A percentile compares a stretch with the other conserved stretches of the same genome.
Conservation (phyloP, 2,329 filamentous ascomycete species). For the Diaporthe capsici region DNA sequence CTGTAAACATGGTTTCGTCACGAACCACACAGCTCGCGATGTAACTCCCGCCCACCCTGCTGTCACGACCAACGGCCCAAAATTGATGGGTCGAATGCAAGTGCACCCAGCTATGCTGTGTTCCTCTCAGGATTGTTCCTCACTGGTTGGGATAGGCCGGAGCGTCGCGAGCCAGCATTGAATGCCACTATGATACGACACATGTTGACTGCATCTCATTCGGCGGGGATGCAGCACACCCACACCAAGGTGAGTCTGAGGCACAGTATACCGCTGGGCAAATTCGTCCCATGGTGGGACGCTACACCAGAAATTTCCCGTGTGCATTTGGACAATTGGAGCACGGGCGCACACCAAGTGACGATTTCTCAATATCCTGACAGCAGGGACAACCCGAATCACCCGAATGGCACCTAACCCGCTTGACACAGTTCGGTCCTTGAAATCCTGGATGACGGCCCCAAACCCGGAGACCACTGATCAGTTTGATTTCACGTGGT, state of each 20-base stretch:
- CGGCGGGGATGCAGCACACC: constrained; percentile 12
- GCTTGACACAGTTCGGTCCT: neutral
- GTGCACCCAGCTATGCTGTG: constrained; percentile 25
- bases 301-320: neutral
- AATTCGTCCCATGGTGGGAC: neutral
- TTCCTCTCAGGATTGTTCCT: neutral
- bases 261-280: constrained; percentile 5
- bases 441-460: neutral
- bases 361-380: neutral
- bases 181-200: neutral
- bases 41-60: constrained; percentile 24
- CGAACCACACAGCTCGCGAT: constrained; percentile 13
- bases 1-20: constrained; percentile 32
- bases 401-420: constrained; percentile 1
- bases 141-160: constrained; percentile 21
- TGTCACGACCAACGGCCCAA: constrained; percentile 12
- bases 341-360: neutral
- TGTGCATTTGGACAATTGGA: neutral
- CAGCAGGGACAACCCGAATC: neutral
- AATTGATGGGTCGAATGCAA: constrained; percentile 22
- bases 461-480: neutral
- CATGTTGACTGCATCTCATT: constrained; percentile 14
- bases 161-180: neutral
- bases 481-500: neutral
- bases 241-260: neutral